Evolutionary conservation across 805 yeast species (phyloP).

Genomic region (Metschnikowia koreensis): DNA sequence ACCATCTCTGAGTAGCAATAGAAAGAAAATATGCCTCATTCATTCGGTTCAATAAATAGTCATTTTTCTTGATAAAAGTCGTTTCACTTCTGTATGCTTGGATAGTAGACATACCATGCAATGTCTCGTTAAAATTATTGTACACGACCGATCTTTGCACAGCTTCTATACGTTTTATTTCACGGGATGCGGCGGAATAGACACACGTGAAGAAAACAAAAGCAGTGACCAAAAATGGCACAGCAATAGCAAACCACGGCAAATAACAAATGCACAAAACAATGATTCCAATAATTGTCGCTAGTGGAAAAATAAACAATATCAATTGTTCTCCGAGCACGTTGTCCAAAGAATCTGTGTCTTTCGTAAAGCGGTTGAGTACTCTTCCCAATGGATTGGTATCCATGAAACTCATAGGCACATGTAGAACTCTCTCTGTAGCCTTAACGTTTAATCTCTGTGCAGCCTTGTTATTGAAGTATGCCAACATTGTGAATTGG

Average conservation of each 20-base stretch:
- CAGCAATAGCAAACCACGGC: constrained; percentile 71
- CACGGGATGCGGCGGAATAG: constrained; percentile 73
- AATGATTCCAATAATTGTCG: constrained; percentile 59
- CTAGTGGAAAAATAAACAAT: constrained; percentile 51
- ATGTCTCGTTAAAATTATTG: constrained; percentile 67
- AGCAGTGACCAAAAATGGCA: constrained; percentile 50
- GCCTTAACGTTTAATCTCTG: constrained; percentile 61
- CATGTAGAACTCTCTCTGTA: constrained; percentile 56
- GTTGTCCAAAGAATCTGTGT: constrained; percentile 80
- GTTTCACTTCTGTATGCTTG: constrained; percentile 51
- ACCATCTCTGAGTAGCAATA: constrained; percentile 71
- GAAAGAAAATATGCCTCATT: constrained; percentile 66
- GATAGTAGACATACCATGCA: constrained; percentile 65
- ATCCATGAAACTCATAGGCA: constrained; percentile 83
- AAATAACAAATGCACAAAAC: constrained; percentile 65
- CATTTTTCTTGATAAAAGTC: constrained; percentile 49
- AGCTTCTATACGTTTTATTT: constrained; percentile 74
- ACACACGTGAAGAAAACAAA: constrained; percentile 47
- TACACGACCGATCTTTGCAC: constrained; percentile 67
- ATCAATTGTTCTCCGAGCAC: constrained; percentile 71
- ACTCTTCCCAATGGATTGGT: constrained; percentile 87
- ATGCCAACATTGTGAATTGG: constrained; percentile 48
- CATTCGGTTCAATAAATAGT: constrained; percentile 51
- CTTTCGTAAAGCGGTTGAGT: constrained; percentile 82
- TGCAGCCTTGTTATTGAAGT: constrained; percentile 53